These are phyloP conservation scores for Blastocystis sp. DNA, from an alignment of 352 stramenopile species.

Conservation along the genomic window DNA sequence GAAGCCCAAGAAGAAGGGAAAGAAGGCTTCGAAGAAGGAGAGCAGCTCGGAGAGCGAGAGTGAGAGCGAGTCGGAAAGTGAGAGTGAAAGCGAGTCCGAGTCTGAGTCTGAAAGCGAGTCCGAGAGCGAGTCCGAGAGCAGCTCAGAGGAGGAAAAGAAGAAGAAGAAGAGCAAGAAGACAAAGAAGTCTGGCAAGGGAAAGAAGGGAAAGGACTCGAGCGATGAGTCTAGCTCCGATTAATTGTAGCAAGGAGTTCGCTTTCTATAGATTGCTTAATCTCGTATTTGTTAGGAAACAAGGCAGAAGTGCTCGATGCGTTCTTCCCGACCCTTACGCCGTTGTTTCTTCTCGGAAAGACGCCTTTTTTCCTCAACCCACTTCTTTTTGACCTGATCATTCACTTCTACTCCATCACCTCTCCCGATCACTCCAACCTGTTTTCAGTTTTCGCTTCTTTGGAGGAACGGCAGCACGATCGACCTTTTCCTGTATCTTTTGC, in stretches of 20 bases:
- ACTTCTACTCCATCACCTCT: constrained; percentile 11
- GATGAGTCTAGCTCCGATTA: constrained; percentile 48
- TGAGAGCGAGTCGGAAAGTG: not conserved
- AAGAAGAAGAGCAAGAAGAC: not conserved
- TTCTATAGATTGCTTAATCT: not conserved
- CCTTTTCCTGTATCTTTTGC: constrained; percentile 58
- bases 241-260: not conserved
- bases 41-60: not conserved
- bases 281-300: not conserved
- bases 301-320: constrained; percentile 19
- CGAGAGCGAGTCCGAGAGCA: not conserved
- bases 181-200: not conserved
- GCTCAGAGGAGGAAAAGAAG: not conserved
- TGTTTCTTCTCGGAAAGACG: constrained; percentile 57
- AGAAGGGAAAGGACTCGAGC: constrained; percentile 52
- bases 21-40: constrained; percentile 36
- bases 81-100: not conserved
- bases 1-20: constrained; percentile 33
- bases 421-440: not conserved
- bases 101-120: not conserved
- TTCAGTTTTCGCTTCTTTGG: constrained; percentile 58
- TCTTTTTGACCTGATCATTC: constrained; percentile 54
- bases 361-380: constrained; percentile 55
- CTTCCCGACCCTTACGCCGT: constrained; percentile 28
- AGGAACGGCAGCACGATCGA: constrained; percentile 53